Evolutionary conservation across 1,139 yeast genomes (phyloP).

Genomic region (Scheffersomyces titani): DNA sequence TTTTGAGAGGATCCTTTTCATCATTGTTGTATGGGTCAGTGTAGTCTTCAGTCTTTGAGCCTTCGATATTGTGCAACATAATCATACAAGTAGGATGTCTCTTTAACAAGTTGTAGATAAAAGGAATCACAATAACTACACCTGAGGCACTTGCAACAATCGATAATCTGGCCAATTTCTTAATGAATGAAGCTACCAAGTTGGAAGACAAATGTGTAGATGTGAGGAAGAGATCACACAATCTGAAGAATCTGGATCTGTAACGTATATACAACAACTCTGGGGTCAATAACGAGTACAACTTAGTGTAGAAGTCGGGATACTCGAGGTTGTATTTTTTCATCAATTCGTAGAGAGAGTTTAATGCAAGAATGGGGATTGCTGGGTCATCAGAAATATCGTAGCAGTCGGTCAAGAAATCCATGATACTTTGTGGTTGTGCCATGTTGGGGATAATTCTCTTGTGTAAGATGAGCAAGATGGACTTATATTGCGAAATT

Average conservation of each 20-base stretch:
- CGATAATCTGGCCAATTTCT: slow-evolving; percentile 73
- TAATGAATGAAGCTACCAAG: slow-evolving; percentile 86
- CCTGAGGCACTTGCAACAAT: slow-evolving; percentile 89
- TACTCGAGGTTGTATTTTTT: slow-evolving; percentile 82
- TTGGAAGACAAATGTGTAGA: slow-evolving; percentile 87
- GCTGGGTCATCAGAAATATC: slow-evolving; percentile 61
- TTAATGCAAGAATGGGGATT: slow-evolving; percentile 78
- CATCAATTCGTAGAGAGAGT: slow-evolving; percentile 86
- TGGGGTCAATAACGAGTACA: slow-evolving; percentile 78
- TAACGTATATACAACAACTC: slow-evolving; percentile 74
- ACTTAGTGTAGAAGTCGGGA: slow-evolving; percentile 83
- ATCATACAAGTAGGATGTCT: slow-evolving; percentile 94
- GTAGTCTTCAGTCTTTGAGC: slow-evolving; percentile 32
- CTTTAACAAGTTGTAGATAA: slow-evolving; percentile 82
- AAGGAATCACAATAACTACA: slow-evolving; percentile 84
- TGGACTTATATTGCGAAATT: slow-evolving; percentile 66
- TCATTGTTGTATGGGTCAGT: slow-evolving; percentile 66
- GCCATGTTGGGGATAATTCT: slow-evolving; percentile 79
- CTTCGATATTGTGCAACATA: slow-evolving; percentile 62
- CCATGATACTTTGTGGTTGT: slow-evolving; percentile 86
- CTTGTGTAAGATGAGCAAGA: slow-evolving; percentile 74
- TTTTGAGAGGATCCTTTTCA: slow-evolving; percentile 73
- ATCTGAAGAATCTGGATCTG: slow-evolving; percentile 83
- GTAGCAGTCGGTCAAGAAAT: slow-evolving; percentile 87
- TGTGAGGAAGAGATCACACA: slow-evolving; percentile 80